A percentile compares a stretch with the other conserved stretches of the same genome.
Evolutionary conservation across 2,329 filamentous ascomycete genomes (phyloP).

Genomic region (Talaromyces sp.): DNA sequence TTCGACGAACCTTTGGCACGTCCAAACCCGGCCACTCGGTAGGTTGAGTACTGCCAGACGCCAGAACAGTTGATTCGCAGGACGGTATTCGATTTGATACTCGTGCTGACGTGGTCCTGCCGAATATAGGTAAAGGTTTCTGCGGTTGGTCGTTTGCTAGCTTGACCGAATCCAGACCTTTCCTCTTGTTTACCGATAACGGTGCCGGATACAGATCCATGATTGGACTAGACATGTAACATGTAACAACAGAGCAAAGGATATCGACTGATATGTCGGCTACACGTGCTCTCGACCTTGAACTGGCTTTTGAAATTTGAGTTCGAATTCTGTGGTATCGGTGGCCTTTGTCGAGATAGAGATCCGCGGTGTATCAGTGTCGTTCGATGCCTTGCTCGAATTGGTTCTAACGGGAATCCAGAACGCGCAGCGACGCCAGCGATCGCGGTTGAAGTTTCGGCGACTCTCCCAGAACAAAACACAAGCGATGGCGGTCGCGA

Average conservation of each 20-base stretch:
- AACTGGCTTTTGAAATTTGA: conserved; percentile 28
- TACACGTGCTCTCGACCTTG: conserved; percentile 25
- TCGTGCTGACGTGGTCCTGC: not conserved
- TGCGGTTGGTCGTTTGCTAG: conserved; percentile 19
- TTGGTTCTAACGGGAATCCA: conserved; percentile 2
- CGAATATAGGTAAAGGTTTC: conserved; percentile 22
- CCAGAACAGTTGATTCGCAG: conserved; percentile 19
- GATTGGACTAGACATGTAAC: not conserved
- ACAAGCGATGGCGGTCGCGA: conserved; percentile 39
- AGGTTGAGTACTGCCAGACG: conserved; percentile 24
- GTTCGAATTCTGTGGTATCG: conserved; percentile 26
- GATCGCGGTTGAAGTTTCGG: not conserved
- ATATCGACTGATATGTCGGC: not conserved
- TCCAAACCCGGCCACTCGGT: conserved; percentile 23
- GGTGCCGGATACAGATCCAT: conserved; percentile 43
- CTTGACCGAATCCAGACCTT: conserved; percentile 11
- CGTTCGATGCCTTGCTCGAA: conserved; percentile 26
- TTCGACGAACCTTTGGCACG: conserved; percentile 24
- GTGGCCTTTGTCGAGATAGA: conserved; percentile 33
- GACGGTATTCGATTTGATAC: conserved; percentile 15
- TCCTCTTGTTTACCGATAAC: conserved; percentile 49
- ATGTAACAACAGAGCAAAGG: not conserved
- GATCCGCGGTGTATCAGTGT: conserved; percentile 33
- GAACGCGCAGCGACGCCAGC: not conserved
- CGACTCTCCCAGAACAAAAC: conserved; percentile 32